Evolutionary conservation across 208 protist species (phyloP), one percentile per base, ranked within the genome.

Genomic region (Trypanosoma theileri): DNA sequence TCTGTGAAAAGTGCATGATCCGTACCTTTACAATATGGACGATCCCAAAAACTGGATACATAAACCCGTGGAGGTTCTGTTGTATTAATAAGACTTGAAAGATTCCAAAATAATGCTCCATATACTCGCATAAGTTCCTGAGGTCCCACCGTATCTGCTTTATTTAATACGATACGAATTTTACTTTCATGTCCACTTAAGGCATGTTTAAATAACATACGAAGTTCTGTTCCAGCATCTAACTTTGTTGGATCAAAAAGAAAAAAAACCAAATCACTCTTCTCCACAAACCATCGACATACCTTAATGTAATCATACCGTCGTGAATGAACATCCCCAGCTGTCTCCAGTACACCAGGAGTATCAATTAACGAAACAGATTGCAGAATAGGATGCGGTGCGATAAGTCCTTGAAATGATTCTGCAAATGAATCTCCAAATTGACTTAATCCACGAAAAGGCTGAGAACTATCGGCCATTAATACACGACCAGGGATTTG

Each of bases 191-290:
- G 72, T 24, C 96, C 90, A 19, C 69, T 54, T 16, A 97, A 78
- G 26, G 88, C 76, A 46, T 83, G 53, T 56, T 77, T 77, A 66
- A 94, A 96, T 52, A 93, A 45, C 52, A 77, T 80, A 41, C 75
- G 79, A 57, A 96, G 79, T 74, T 94, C 86, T 26, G 72, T 61
- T 26, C 91, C 91, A 61, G 87, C 70, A 73, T 99, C 97, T 35
- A 99, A 88, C 84, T 99, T 99, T 60, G 98, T 94, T n/a, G 97
- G 97, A 71, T 99, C 98, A 76, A 99, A 99, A 31, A 99, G 72
- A 63, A 99, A 79, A 40, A 99, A 90, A 52, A 99, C 95, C 55
- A 98, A 80, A 81, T 99, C 97, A 19, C 91, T 88, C 54, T 88
- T 86, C 66, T 98, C 86, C 3, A 96, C 94, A 79, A 98, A 98